Evolutionary conservation across 208 protist species (phyloP).

Genomic region (Trypanosoma mega): DNA sequence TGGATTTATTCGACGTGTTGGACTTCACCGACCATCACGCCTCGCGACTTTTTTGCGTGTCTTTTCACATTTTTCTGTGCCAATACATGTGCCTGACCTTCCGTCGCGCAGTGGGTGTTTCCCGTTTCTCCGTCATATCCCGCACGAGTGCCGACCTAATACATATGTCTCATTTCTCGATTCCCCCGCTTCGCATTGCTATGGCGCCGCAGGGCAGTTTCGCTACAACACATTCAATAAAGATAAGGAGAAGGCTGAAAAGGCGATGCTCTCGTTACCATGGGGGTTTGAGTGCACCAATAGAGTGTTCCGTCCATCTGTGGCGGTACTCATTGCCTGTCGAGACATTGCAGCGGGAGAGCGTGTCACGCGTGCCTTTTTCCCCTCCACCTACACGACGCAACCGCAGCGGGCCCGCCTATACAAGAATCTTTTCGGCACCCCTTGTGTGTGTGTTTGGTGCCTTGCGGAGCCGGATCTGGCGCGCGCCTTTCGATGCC

Average conservation of each 20-base stretch:
- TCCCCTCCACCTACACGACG: constrained; percentile 18
- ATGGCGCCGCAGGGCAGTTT: constrained; percentile 10
- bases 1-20: constrained; percentile 20
- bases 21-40: constrained; percentile 11
- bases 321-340: constrained; percentile 23
- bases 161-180: constrained; percentile 30
- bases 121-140: constrained; percentile 21
- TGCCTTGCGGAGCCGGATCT: constrained; percentile 25
- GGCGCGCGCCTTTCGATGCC: constrained; percentile 29
- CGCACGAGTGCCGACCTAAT: constrained; percentile 30
- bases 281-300: constrained; percentile 16
- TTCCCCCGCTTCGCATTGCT: constrained; percentile 24
- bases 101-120: constrained; percentile 18
- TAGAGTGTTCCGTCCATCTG: constrained; percentile 21
- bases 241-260: background rate
- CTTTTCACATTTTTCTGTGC: constrained; percentile 1
- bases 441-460: constrained; percentile 22
- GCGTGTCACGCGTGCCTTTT: constrained; percentile 17
- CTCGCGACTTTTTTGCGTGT: constrained; percentile 5
- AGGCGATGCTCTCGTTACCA: background rate
- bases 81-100: constrained; percentile 23
- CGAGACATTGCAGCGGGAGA: constrained; percentile 27
- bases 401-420: constrained; percentile 18
- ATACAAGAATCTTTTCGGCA: constrained; percentile 14
- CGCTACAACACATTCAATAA: constrained; percentile 17